These are phyloP conservation scores for Pyrus betulifolia DNA, from an alignment of 306 rosid genomes.

Conservation along the genomic window DNA sequence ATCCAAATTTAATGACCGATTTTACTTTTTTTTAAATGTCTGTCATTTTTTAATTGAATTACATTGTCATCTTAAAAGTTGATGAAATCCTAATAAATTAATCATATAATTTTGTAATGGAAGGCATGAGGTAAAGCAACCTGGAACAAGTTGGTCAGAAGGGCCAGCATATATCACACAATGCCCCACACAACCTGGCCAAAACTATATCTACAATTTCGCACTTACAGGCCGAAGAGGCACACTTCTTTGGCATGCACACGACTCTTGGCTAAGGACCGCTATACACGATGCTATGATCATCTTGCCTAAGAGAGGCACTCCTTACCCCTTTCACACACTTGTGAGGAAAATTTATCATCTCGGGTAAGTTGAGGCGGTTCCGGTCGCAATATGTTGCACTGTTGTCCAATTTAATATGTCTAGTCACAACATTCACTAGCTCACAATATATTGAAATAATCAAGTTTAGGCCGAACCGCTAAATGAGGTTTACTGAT, in stretches of 20 bases:
- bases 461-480: no score
- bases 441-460: no score
- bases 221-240: constrained; percentile 64
- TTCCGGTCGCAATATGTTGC: not conserved
- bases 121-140: constrained; percentile 72
- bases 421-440: no score
- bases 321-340: constrained; percentile 62
- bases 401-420: no score
- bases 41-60: not conserved
- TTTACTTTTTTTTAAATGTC: no score
- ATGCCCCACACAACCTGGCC: constrained; percentile 66
- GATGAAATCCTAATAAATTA: not conserved
- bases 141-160: constrained; percentile 56
- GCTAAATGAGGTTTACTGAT: not conserved
- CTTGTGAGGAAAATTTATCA: constrained; percentile 46
- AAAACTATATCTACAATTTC: constrained; percentile 56
- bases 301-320: constrained; percentile 50
- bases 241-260: constrained; percentile 87
- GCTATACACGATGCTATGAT: constrained; percentile 63
- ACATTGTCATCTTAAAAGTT: no score
- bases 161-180: constrained; percentile 79
- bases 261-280: constrained; percentile 68
- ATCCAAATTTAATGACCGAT: not conserved
- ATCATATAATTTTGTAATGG: not conserved
- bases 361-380: constrained; percentile 31